Evolutionary conservation across 2,329 filamentous ascomycete genomes (phyloP).

Genomic region (Claviceps sp.): DNA sequence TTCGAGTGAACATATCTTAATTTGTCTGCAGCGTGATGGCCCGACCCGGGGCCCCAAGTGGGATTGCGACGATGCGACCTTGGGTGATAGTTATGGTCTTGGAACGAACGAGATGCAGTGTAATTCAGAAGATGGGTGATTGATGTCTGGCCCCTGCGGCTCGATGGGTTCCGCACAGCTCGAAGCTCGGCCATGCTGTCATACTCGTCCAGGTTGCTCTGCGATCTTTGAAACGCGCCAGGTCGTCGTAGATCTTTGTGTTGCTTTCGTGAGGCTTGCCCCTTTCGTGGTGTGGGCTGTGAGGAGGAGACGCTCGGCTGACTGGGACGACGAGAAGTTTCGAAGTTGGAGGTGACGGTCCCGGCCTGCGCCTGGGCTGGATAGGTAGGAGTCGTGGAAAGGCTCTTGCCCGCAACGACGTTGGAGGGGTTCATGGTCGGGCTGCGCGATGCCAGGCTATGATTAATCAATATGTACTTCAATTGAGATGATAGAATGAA

Average conservation of each 20-base stretch:
- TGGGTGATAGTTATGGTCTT: constrained; percentile 38
- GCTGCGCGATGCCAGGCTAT: not conserved
- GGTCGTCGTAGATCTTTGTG: constrained; percentile 73
- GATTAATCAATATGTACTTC: not conserved
- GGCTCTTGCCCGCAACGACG: constrained; percentile 35
- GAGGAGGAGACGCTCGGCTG: constrained; percentile 19
- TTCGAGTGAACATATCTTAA: constrained; percentile 86
- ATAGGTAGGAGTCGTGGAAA: constrained; percentile 29
- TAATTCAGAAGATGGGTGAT: constrained; percentile 97
- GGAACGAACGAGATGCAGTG: constrained; percentile 59
- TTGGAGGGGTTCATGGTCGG: constrained; percentile 22
- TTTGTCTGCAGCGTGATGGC: constrained; percentile 84
- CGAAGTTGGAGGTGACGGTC: constrained; percentile 33
- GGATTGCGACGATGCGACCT: constrained; percentile 55
- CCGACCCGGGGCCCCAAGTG: constrained; percentile 75
- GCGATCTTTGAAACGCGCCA: constrained; percentile 25
- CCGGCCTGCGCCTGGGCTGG: constrained; percentile 26
- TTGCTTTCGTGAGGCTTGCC: constrained; percentile 64
- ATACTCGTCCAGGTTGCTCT: constrained; percentile 50
- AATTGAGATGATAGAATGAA: not conserved
- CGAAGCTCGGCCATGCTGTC: constrained; percentile 74
- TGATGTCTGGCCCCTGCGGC: constrained; percentile 82
- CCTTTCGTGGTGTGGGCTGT: constrained; percentile 50
- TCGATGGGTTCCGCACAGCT: constrained; percentile 42
- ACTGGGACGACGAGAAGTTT: constrained; percentile 34